Percentiles rank a stretch among this genome's conserved stretches.
phyloP scores from a whole-genome alignment of 2,329 filamentous ascomycete species.

The Cercospora brassicicola region DNA sequence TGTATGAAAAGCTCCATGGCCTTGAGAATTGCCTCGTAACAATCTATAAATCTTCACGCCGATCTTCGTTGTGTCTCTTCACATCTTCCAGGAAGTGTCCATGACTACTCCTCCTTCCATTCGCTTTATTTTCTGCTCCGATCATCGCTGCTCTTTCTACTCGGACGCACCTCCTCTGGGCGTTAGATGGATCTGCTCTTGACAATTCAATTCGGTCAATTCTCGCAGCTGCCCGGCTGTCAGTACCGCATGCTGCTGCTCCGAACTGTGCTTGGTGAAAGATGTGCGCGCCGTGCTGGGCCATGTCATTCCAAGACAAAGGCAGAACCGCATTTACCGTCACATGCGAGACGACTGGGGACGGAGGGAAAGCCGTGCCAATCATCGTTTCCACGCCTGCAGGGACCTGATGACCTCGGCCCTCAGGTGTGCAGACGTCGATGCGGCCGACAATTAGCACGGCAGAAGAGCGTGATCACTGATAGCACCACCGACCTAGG shows the following conservation, averaged over 20 bases:
- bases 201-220: neutral
- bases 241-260: neutral
- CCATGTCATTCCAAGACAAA: neutral
- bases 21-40: neutral
- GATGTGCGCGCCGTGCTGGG: neutral
- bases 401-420: conserved; percentile 17
- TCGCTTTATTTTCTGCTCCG: no score
- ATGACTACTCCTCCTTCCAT: no score
- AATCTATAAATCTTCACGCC: neutral
- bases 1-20: neutral
- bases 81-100: neutral
- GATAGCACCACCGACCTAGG: conserved; percentile 4
- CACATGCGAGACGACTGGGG: conserved; percentile 11
- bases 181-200: no score
- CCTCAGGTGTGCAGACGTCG: conserved; percentile 3
- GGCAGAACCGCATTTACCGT: conserved; percentile 14
- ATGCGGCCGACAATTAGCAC: conserved; percentile 2
- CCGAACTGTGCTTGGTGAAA: neutral
- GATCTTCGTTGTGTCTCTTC: neutral
- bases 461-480: conserved; percentile 11
- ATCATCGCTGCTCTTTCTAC: neutral
- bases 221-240: neutral
- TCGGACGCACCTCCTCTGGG: neutral
- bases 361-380: conserved; percentile 3
- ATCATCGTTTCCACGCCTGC: neutral